phyloP scores from a whole-genome alignment of 2,329 filamentous ascomycete species.

The Xenoacremonium recifei region DNA sequence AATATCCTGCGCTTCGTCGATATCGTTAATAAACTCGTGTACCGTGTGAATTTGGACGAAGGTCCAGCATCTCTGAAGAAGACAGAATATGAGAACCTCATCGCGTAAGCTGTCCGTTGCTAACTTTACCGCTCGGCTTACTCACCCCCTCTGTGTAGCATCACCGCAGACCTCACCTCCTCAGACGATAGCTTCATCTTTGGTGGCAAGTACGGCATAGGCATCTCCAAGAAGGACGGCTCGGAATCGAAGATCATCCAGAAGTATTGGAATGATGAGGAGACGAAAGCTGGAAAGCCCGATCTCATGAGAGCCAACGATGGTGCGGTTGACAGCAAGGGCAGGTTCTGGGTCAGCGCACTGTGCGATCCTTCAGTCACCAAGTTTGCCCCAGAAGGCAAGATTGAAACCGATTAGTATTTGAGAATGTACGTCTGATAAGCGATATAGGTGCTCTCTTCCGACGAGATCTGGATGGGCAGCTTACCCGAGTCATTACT shows the following conservation, averaged over 20 bases:
- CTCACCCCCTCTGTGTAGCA: constrained; percentile 3
- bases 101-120: constrained; percentile 9
- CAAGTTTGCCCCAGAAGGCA: constrained; percentile 9
- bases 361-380: constrained; percentile 13
- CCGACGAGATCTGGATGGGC: constrained; percentile 10
- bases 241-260: constrained; percentile 2
- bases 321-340: constrained; percentile 14
- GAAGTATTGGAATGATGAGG: constrained; percentile 11
- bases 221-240: constrained; percentile 10
- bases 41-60: constrained; percentile 11
- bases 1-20: constrained; percentile 20
- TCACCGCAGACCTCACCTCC: constrained; percentile 12
- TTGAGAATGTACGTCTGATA: too few species aligned
- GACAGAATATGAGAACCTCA: constrained; percentile 9
- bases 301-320: constrained; percentile 16
- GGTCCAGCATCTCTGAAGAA: constrained; percentile 11
- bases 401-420: too few species aligned
- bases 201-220: constrained; percentile 16
- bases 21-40: constrained; percentile 12
- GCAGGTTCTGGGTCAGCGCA: constrained; percentile 15
- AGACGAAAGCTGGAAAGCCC: constrained; percentile 7
- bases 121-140: neutral
- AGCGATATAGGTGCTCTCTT: constrained; percentile 15
- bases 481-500: constrained; percentile 7
- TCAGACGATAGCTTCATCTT: constrained; percentile 14